Conservation (phyloP, 1,284 basidiomycete species). For the Cystobasidium pallidum region DNA sequence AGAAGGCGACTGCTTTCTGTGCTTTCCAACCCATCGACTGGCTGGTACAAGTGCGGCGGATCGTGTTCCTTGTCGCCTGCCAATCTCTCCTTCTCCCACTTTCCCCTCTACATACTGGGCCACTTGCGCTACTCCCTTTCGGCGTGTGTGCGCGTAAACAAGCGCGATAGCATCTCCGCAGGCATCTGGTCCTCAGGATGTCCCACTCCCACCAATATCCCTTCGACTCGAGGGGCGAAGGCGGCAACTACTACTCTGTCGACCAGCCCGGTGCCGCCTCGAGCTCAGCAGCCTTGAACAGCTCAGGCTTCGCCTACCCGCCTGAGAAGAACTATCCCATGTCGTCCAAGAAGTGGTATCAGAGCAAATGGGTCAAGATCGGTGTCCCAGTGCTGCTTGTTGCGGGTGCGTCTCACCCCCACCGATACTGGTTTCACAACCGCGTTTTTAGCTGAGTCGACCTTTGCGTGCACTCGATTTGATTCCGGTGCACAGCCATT, state of each 20-base stretch:
- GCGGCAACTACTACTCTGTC: constrained; percentile 18
- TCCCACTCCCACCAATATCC: constrained; percentile 15
- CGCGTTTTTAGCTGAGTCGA: neutral
- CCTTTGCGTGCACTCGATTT: neutral
- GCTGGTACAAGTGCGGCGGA: too few species aligned
- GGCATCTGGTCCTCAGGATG: neutral
- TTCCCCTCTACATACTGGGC: neutral
- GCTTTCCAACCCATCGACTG: neutral
- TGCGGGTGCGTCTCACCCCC: constrained; percentile 10
- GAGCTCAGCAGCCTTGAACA: constrained; percentile 10
- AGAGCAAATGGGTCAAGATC: constrained; percentile 1
- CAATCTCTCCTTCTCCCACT: neutral
- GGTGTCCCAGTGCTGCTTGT: constrained; percentile 9
- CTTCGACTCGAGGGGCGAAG: constrained; percentile 14
- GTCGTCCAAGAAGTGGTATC: constrained; percentile 16
- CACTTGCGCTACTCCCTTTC: too few species aligned
- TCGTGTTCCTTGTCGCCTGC: too few species aligned
- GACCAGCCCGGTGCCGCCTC: neutral
- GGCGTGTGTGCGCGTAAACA: too few species aligned
- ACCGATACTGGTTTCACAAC: too few species aligned
- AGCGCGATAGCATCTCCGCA: neutral
- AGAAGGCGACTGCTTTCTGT: neutral
- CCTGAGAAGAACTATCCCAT: constrained; percentile 19
- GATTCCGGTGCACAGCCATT: constrained; percentile 35
- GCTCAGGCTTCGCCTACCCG: constrained; percentile 13